These are phyloP conservation scores for Leccinum broughii DNA, from an alignment of 768 basidiomycete species.

Conservation along the genomic window DNA sequence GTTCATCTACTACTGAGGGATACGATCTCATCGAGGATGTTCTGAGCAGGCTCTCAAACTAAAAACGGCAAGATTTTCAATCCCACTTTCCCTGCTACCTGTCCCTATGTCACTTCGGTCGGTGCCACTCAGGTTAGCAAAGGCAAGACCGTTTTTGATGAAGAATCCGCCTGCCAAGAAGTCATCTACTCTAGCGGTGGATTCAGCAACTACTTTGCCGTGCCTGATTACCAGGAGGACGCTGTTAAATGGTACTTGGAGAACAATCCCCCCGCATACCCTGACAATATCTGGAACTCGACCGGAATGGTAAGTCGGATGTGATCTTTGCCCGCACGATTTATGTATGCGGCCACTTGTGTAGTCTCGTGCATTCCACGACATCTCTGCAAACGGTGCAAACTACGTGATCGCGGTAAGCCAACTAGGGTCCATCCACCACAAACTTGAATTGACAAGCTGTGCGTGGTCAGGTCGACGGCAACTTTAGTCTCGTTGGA, in stretches of 20 bases:
- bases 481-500: conserved; percentile 37
- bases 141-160: conserved; percentile 43
- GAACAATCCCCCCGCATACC: conserved; percentile 42
- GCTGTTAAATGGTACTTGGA: conserved; percentile 49
- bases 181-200: conserved; percentile 54
- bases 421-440: not conserved
- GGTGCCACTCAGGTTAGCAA: conserved; percentile 59
- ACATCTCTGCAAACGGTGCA: conserved; percentile 56
- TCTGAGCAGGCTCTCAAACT: conserved; percentile 31
- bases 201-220: conserved; percentile 54
- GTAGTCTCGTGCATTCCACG: conserved; percentile 61
- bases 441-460: conserved; percentile 16
- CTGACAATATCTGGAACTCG: conserved; percentile 45
- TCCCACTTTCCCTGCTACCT: conserved; percentile 48
- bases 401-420: conserved; percentile 28
- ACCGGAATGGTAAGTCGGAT: conserved; percentile 36
- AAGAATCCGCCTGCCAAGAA: conserved; percentile 47
- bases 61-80: conserved; percentile 56
- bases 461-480: conserved; percentile 32
- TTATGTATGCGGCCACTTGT: conserved; percentile 3
- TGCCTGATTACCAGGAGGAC: conserved; percentile 32
- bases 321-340: not conserved
- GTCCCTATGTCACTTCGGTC: conserved; percentile 66
- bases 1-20: not conserved
- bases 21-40: not conserved